Evolutionary conservation across 495 filamentous ascomycete species (phyloP), one percentile per base, ranked within the genome.

Genomic region (Penicillium parvum): DNA sequence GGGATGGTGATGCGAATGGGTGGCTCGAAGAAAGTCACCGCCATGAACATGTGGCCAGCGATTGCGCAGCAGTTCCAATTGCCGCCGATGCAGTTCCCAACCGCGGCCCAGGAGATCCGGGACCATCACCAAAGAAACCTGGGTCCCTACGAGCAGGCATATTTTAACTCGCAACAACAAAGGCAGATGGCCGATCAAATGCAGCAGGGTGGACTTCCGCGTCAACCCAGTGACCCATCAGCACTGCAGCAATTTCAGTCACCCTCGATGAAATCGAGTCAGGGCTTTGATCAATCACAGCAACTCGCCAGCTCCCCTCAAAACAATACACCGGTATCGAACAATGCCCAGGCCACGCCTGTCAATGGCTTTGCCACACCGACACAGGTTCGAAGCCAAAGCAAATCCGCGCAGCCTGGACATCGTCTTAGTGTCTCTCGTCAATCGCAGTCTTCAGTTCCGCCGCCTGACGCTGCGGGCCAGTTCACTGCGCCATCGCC

Each of bases 121-220:
- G 66, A 67, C 5, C 69, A 86, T 27, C 95, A 87, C 64, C 82
- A 88, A 47, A 73, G 81, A 30, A 88, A 91, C 45, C 63, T 96
- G 4, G 68, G 59, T 18, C 60, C 68, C 17, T 96, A 89, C 53
- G 90, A 96, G 57, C 79, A 84, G 37, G 78, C 77, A n/a, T 86
- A 78, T 64, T 53, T 78, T 10, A 71, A 64, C 22, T 80, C 83
- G 17, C 76, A 78, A 50, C 78, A 74, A 50, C 78, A 74, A 38
- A 77, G 80, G 46, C 71, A 71, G 40, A 65, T 70, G 29, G 55
- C 55, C 16, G 65, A 74, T 17, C 68, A 75, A 16, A 73, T 76
- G 62, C 76, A 83, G 54, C 76, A 80, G 43, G 54, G 51, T 20
- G 54, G 57, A 3, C 19, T 58, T n/a, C 55, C 45, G 1, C 54